These are phyloP conservation scores for Macrolepiota dolichaula DNA, from an alignment of 768 basidiomycete species.

Conservation along the genomic window DNA sequence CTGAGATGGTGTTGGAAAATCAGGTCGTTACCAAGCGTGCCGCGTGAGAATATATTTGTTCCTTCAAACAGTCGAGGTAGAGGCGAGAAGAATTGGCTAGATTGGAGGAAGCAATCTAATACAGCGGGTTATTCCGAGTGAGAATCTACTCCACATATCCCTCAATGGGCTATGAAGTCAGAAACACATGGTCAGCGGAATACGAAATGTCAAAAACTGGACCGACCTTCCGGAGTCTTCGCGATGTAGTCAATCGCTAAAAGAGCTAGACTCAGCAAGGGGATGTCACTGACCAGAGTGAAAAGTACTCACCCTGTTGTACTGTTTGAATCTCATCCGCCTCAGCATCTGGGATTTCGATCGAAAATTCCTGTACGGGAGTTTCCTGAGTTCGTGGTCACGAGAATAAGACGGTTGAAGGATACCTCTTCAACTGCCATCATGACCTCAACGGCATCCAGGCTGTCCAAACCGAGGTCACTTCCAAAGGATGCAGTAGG, in stretches of 20 bases:
- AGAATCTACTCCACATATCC: slow-evolving; percentile 21
- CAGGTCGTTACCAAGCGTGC: slow-evolving; percentile 24
- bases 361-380: slow-evolving; percentile 77
- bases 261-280: slow-evolving; percentile 18
- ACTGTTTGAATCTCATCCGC: slow-evolving; percentile 94
- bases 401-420: slow-evolving; percentile 5
- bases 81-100: slow-evolving; percentile 13
- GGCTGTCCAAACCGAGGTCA: slow-evolving; percentile 90
- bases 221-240: slow-evolving; percentile 84
- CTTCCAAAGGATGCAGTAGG: slow-evolving; percentile 63
- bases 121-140: slow-evolving; percentile 32
- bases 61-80: slow-evolving; percentile 14
- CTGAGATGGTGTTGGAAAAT: slow-evolving; percentile 10
- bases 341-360: slow-evolving; percentile 97
- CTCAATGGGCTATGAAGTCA: slow-evolving; percentile 44
- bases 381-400: not conserved
- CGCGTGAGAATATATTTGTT: slow-evolving; percentile 20
- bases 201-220: slow-evolving; percentile 12
- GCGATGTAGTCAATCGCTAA: slow-evolving; percentile 93
- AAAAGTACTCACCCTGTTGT: slow-evolving; percentile 65
- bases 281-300: slow-evolving; percentile 6
- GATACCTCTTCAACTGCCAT: slow-evolving; percentile 95
- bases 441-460: slow-evolving; percentile 97
- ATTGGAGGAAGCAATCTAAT: slow-evolving; percentile 34
- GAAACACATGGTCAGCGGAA: slow-evolving; percentile 17